Evolutionary conservation across 768 basidiomycete genomes (phyloP).

Genomic region (Leccinum pellstonianum): DNA sequence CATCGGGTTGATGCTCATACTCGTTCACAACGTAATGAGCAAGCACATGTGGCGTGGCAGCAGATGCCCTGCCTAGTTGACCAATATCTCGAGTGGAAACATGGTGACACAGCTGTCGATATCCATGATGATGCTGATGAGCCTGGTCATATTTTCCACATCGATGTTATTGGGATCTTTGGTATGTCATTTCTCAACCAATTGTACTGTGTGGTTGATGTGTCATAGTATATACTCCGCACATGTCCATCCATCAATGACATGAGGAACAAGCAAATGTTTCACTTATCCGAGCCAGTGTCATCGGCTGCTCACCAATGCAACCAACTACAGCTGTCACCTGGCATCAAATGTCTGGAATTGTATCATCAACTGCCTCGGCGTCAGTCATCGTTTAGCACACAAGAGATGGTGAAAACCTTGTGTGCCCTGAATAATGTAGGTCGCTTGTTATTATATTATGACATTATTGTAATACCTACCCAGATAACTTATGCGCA

Average conservation of each 20-base stretch:
- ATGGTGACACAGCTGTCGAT: not conserved
- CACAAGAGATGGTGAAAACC: not conserved
- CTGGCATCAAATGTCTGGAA: not conserved
- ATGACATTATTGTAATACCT: not conserved
- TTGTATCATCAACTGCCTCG: not conserved
- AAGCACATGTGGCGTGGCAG: not conserved
- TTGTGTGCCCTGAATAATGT: not conserved
- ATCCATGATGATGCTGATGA: not conserved
- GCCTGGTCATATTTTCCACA: not conserved
- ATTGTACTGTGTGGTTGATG: not conserved
- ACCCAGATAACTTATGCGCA: not conserved
- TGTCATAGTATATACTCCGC: not conserved
- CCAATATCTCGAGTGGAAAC: not conserved
- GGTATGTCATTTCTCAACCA: not conserved
- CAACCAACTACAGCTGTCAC: not conserved
- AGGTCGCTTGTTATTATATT: not conserved
- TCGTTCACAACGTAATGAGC: not conserved
- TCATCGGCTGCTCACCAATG: not conserved
- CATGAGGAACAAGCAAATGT: not conserved
- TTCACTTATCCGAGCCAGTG: not conserved
- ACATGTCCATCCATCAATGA: not conserved
- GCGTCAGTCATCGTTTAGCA: not conserved
- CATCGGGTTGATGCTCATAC: not conserved
- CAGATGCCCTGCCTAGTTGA: not conserved
- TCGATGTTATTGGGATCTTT: not conserved